phyloP scores from a whole-genome alignment of 805 yeast genomes.

The Teunomyces kruisii region DNA sequence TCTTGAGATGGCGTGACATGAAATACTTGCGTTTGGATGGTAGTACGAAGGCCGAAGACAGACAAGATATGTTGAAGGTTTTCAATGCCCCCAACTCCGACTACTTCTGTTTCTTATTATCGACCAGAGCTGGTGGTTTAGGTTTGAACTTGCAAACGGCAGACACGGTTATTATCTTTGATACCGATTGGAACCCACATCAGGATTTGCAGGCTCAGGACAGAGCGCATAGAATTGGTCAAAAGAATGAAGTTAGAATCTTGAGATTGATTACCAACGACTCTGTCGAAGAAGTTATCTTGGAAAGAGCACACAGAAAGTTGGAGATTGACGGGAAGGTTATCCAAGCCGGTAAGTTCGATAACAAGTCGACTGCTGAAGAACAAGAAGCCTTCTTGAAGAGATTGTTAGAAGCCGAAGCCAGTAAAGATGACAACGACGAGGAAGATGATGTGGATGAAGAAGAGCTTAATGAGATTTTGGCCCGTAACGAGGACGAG shows the following conservation, averaged over 20 bases:
- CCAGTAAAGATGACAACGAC: constrained; percentile 53
- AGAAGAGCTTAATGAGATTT: constrained; percentile 68
- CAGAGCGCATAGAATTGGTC: constrained; percentile 88
- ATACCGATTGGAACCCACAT: constrained; percentile 90
- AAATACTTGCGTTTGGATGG: constrained; percentile 80
- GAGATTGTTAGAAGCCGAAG: constrained; percentile 69
- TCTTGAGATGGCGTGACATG: constrained; percentile 61
- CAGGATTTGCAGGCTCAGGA: constrained; percentile 91
- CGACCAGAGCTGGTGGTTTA: constrained; percentile 88
- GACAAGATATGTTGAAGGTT: constrained; percentile 68
- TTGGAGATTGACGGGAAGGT: constrained; percentile 87
- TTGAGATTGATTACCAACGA: constrained; percentile 77
- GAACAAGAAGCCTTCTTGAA: constrained; percentile 82
- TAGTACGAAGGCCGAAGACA: constrained; percentile 79
- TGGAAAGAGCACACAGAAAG: constrained; percentile 81
- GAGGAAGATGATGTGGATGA: constrained; percentile 59
- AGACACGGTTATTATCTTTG: constrained; percentile 82
- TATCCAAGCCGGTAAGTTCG: constrained; percentile 89
- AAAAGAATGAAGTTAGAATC: constrained; percentile 82
- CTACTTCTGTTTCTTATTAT: constrained; percentile 72
- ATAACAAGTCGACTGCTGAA: constrained; percentile 81
- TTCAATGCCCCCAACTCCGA: constrained; percentile 78
- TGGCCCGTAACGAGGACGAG: constrained; percentile 69
- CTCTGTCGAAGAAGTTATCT: constrained; percentile 79
- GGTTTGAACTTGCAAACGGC: constrained; percentile 87